Evolutionary conservation across 257 asterid species (phyloP), one percentile per base, ranked within the genome.

Genomic region (Fraxinus pennsylvanica): DNA sequence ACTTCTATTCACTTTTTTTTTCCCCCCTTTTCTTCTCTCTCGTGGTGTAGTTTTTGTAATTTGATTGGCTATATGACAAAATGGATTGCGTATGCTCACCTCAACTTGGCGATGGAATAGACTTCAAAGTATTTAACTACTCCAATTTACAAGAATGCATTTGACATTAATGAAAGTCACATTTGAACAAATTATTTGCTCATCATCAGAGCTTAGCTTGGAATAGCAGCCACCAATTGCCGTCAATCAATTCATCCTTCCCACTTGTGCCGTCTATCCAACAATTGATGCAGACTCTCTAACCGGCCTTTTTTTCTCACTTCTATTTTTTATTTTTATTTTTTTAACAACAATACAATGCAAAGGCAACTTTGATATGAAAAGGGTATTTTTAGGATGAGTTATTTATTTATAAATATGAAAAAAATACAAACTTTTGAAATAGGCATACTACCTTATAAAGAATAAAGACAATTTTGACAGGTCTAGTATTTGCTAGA

Each of bases 171-270:
- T 27, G 81, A 76, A 57, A 72, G 71, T 33, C 0, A 54, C 45
- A 66, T 6, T 25, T 38, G 63, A 63, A 63, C 69, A 36, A 29
- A 10, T 36, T 54, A 12, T 21, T 72, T 45, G 59, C 41, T 61
- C 71, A 41, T 75, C 33, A 17, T 21, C 19, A 47, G 68, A 75
- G 50, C 83, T 78, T 84, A 76, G 81, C 83, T 74, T 84, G 74
- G 41, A 78, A 81, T 85, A 80, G 27, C 83, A 84, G 83, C 72
- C 69, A 81, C 77, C 76, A 74, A 43, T 81, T 81, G 84, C 77
- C 82, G 73, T 74, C 83, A 81, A 50, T 81, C 74, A 68, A 83
- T 77, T 77, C 75, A 76, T 10, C 67, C 69, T 21, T 83, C 82
- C 84, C 80, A 83, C 82, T 83, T 77, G 76, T 59, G 52, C 81